Evolutionary conservation across 176 grass and related monocot genomes (phyloP), one percentile per base, ranked within the genome.

Genomic region (Triticum monococcum): DNA sequence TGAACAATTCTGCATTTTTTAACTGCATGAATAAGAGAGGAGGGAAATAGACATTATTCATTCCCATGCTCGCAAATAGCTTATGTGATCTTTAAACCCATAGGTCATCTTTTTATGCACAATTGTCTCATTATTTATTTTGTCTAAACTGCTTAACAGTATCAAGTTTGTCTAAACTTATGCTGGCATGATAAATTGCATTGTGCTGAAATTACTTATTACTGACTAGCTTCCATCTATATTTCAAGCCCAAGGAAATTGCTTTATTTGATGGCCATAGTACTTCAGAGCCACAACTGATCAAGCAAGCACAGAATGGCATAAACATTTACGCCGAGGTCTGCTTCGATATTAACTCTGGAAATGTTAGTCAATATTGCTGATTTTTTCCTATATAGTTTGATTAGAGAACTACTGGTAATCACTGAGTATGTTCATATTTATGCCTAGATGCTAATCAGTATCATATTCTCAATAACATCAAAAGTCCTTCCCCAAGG

Each of bases 161-260:
- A 52, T 78, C 5, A 20, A 68, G 32, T 79, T 41, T 68, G 28
- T 69, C 45, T 79, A 86, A 41, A 56, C 33, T 79, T 86, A 57
- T 65, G 8, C 61, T 50, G 37, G 9, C 35, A 67, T 37, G 64
- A 75, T 62, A 74, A n/a, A 60, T 28, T 57, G 48, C 40, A 20
- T 32, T 68, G 17, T 81, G 50, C 32, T 60, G 16, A 81, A 80
- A 64, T 45, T 79, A 75, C 71, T 41, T 63, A 59, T 32, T 81
- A 41, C 45, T 85, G 48, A 80, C 60, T 56, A 59, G 4, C 20
- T 75, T 35, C 54, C 8, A 66, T 9, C 28, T 82, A 5, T 76
- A 24, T 60, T 82, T 83, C 25, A 67, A 83, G 48, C 35, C 72
- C 62, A 59, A 78, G 54, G 50, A 85, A 41, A 81, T 46, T 36